phyloP scores from a whole-genome alignment of 192 early-diverging fungal genomes.

The Rhizoclosmatium globosum region DNA sequence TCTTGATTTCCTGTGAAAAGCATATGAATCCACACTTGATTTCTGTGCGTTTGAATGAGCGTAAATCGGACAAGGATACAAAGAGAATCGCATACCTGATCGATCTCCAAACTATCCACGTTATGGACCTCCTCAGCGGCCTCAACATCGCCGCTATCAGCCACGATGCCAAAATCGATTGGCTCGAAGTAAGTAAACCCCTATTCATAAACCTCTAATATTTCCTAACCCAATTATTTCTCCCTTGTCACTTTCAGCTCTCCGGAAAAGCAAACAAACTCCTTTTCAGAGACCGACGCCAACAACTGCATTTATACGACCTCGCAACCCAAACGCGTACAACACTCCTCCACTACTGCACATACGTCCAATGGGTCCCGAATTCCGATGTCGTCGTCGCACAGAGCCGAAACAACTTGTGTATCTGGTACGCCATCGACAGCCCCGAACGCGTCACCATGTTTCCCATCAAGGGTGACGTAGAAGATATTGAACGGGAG shows the following conservation, averaged over 20 bases:
- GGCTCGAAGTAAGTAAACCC: conserved; percentile 60
- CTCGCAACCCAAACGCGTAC: conserved; percentile 52
- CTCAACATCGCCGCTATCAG: conserved; percentile 54
- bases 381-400: conserved; percentile 72
- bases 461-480: conserved; percentile 73
- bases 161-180: conserved; percentile 68
- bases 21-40: conserved; percentile 72
- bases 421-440: conserved; percentile 75
- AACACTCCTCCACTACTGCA: conserved; percentile 67
- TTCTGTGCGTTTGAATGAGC: conserved; percentile 70
- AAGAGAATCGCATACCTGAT: conserved; percentile 69
- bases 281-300: conserved; percentile 65
- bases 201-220: background rate
- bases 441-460: conserved; percentile 70
- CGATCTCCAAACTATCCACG: conserved; percentile 67
- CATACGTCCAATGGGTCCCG: conserved; percentile 75
- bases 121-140: conserved; percentile 61
- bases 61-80: conserved; percentile 60
- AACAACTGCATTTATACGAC: conserved; percentile 70
- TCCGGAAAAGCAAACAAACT: conserved; percentile 72
- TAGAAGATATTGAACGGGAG: conserved; percentile 70
- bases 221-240: no score
- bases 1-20: conserved; percentile 15
- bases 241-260: conserved; percentile 44
- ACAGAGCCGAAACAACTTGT: conserved; percentile 64